Conservation (phyloP, 305 asterid species). For the Fraxinus albicans region DNA sequence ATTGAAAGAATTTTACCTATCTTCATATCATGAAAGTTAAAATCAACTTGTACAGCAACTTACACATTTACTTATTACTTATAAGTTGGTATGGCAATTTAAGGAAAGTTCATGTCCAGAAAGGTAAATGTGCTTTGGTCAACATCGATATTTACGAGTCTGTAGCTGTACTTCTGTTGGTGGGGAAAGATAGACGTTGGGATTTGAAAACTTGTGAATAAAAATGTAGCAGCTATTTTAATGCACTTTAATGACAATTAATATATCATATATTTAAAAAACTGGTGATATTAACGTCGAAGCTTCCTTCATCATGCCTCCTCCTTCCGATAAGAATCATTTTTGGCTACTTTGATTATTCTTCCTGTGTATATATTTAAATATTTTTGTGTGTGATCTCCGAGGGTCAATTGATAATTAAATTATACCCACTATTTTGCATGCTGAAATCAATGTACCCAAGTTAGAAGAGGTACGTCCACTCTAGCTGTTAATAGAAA, state of each 20-base stretch:
- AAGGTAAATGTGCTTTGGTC: conserved; percentile 1
- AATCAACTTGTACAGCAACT: background rate
- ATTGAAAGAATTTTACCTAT: too few relatives aligned
- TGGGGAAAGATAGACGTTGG: conserved; percentile 33
- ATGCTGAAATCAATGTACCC: background rate
- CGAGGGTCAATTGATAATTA: background rate
- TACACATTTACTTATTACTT: background rate
- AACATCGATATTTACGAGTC: conserved; percentile 10
- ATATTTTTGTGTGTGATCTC: background rate
- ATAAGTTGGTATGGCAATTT: background rate
- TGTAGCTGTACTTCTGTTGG: conserved; percentile 11
- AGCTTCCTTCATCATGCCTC: too few relatives aligned
- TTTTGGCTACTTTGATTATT: too few relatives aligned
- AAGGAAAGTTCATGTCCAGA: background rate
- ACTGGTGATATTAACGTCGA: background rate
- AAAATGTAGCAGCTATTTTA: background rate
- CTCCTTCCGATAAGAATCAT: too few relatives aligned
- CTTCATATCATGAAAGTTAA: too few relatives aligned
- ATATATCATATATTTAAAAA: background rate
- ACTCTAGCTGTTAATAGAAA: background rate
- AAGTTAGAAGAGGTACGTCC: background rate
- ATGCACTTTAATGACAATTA: conserved; percentile 18
- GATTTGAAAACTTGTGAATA: conserved; percentile 22
- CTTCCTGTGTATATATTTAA: too few relatives aligned
- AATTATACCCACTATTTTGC: background rate